Percentiles rank a stretch among this genome's conserved stretches.
Evolutionary conservation across 805 yeast genomes (phyloP).

Genomic region (Metahyphopichia silvanorum): DNA sequence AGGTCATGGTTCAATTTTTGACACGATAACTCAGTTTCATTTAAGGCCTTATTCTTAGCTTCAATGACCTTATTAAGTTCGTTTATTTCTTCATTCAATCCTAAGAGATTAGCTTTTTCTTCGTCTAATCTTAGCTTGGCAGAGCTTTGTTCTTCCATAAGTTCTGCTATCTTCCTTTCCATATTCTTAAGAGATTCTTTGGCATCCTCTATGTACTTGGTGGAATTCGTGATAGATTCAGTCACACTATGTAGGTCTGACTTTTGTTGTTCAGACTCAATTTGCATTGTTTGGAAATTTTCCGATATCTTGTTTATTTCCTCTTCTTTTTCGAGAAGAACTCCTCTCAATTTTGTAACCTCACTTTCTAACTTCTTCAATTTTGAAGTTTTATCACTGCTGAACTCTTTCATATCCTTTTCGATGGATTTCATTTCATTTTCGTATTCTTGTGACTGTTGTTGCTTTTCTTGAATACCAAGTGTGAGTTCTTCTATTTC

Average conservation of each 20-base stretch:
- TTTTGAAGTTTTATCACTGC: slow-evolving; percentile 74
- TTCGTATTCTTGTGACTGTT: slow-evolving; percentile 25
- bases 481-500: slow-evolving; percentile 45
- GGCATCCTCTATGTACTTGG: slow-evolving; percentile 28
- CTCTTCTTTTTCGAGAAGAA: slow-evolving; percentile 37
- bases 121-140: slow-evolving; percentile 39
- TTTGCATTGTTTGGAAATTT: slow-evolving; percentile 57
- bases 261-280: slow-evolving; percentile 66
- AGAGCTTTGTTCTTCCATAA: slow-evolving; percentile 14
- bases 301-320: slow-evolving; percentile 47
- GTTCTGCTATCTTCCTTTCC: slow-evolving; percentile 17
- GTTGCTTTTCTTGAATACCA: slow-evolving; percentile 33
- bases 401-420: slow-evolving; percentile 79
- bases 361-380: slow-evolving; percentile 61
- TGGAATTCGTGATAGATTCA: slow-evolving; percentile 38
- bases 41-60: slow-evolving; percentile 40
- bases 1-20: slow-evolving; percentile 56
- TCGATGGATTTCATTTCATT: slow-evolving; percentile 54
- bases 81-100: slow-evolving; percentile 72
- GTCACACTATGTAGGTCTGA: slow-evolving; percentile 50
- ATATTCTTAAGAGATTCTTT: slow-evolving; percentile 5
- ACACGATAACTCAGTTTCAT: slow-evolving; percentile 46
- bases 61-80: slow-evolving; percentile 51
- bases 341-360: slow-evolving; percentile 30
- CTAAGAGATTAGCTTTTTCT: slow-evolving; percentile 58